Evolutionary conservation across 352 stramenopile genomes (phyloP), one percentile per base, ranked within the genome.

Genomic region (Pythium aristosporum): DNA sequence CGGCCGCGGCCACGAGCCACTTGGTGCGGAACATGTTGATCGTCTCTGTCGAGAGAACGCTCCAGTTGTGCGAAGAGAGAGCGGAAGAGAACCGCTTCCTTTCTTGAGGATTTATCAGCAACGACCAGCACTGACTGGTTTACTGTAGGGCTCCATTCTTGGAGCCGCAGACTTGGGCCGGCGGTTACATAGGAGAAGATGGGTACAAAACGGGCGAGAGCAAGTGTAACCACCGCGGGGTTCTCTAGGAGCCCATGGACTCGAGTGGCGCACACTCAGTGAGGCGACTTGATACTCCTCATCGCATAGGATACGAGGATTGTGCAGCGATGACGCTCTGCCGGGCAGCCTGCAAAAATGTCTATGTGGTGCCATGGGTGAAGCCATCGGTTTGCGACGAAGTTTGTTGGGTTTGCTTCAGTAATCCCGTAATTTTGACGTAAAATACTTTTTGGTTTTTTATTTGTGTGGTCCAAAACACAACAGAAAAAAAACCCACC

Each of bases 391-490:
- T 15, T 12, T 16, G 9, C 41, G 44, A 59, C 16, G 57, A 44
- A n/a, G 41, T 8, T 53, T 6, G 16, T 62, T 62, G 46, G 28
- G 8, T 15, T 55, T 63, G 44, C 44, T 57, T 72, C 61, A 39
- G 58, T 65, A 59, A 68, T 59, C 30, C 36, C 25, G 53, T 58
- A 67, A 48, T 10, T 54, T 69, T 57, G 49, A 3, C 39, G 57
- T 52, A 72, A 71, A 67, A 69, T 57, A 48, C 44, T 7, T 1
- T 46, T 37, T n/a, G 6, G 58, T 64, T 34, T 21, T 32, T 42
- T 58, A 65, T 59, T 61, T 59, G 58, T 59, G 58, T 59, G 37
- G 61, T n/a, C 61, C 61, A 18, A 44, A 61, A 56, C 57, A 43
- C 44, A 61, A 61, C 53, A 18, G 30, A 9, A 30, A 46, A 63